phyloP scores from a whole-genome alignment of 805 yeast species.

The Henningerozyma blattae region DNA sequence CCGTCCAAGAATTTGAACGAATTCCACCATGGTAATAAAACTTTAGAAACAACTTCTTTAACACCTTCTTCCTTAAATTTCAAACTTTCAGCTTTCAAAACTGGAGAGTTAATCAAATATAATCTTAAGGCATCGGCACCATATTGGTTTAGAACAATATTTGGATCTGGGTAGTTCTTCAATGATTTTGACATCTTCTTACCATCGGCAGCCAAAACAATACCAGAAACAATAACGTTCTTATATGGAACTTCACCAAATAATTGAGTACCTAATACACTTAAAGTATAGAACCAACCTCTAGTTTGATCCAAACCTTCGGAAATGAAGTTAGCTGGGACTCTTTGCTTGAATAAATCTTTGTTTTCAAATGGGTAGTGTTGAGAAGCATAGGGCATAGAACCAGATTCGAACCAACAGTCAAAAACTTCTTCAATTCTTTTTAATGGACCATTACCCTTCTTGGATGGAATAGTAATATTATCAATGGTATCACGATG shows the following conservation, averaged over 20 bases:
- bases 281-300: slow-evolving; percentile 98
- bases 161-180: slow-evolving; percentile 96
- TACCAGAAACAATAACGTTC: slow-evolving; percentile 92
- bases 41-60: slow-evolving; percentile 92
- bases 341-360: slow-evolving; percentile 56
- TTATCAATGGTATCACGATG: slow-evolving; percentile 91
- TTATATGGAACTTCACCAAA: slow-evolving; percentile 88
- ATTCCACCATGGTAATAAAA: slow-evolving; percentile 97
- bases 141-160: slow-evolving; percentile 62
- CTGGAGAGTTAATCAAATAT: slow-evolving; percentile 95
- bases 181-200: slow-evolving; percentile 98
- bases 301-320: slow-evolving; percentile 99
- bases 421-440: slow-evolving; percentile 97
- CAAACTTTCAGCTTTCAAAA: slow-evolving; percentile 89
- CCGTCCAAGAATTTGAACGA: slow-evolving; percentile 94
- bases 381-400: slow-evolving; percentile 96
- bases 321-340: slow-evolving; percentile 96
- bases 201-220: slow-evolving; percentile 95
- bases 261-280: slow-evolving; percentile 89
- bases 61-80: slow-evolving; percentile 99
- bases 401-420: slow-evolving; percentile 99
- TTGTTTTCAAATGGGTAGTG: slow-evolving; percentile 92
- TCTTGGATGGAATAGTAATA: slow-evolving; percentile 82
- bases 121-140: slow-evolving; percentile 98
- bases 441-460: slow-evolving; percentile 77